Evolutionary conservation across 768 basidiomycete species (phyloP).

Genomic region (Hydnum rufescens): DNA sequence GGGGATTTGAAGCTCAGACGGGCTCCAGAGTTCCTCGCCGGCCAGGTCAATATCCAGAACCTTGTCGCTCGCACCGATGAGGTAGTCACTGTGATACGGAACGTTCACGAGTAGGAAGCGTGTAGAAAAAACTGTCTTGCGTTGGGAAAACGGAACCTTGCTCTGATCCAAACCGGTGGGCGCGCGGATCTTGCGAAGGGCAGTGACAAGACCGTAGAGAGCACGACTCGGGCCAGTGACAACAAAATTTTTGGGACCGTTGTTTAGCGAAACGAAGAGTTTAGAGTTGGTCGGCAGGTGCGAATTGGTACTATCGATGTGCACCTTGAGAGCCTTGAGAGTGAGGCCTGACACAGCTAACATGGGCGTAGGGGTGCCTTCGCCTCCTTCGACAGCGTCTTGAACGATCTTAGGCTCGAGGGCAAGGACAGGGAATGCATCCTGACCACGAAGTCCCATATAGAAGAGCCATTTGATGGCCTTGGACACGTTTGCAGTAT

Average conservation of each 20-base stretch:
- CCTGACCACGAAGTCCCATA: slow-evolving; percentile 80
- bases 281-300: slow-evolving; percentile 63
- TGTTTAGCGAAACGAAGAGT: slow-evolving; percentile 74
- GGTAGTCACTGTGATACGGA: slow-evolving; percentile 86
- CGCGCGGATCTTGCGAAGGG: slow-evolving; percentile 76
- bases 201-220: slow-evolving; percentile 86
- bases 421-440: slow-evolving; percentile 81
- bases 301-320: slow-evolving; percentile 73
- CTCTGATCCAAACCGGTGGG: slow-evolving; percentile 77
- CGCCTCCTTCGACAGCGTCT: slow-evolving; percentile 78
- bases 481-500: slow-evolving; percentile 56
- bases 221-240: slow-evolving; percentile 82
- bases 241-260: slow-evolving; percentile 79
- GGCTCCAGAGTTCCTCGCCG: slow-evolving; percentile 53
- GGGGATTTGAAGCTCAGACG: slow-evolving; percentile 51
- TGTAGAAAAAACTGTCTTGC: slow-evolving; percentile 80
- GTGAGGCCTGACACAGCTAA: slow-evolving; percentile 68
- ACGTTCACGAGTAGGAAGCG: slow-evolving; percentile 92
- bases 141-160: slow-evolving; percentile 84
- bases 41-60: slow-evolving; percentile 55
- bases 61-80: slow-evolving; percentile 53
- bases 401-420: slow-evolving; percentile 75
- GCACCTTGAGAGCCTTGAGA: slow-evolving; percentile 54
- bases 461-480: slow-evolving; percentile 86
- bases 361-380: slow-evolving; percentile 90